These are phyloP conservation scores for Pythium scleroteichum DNA, from an alignment of 352 stramenopile species.

Conservation along the genomic window DNA sequence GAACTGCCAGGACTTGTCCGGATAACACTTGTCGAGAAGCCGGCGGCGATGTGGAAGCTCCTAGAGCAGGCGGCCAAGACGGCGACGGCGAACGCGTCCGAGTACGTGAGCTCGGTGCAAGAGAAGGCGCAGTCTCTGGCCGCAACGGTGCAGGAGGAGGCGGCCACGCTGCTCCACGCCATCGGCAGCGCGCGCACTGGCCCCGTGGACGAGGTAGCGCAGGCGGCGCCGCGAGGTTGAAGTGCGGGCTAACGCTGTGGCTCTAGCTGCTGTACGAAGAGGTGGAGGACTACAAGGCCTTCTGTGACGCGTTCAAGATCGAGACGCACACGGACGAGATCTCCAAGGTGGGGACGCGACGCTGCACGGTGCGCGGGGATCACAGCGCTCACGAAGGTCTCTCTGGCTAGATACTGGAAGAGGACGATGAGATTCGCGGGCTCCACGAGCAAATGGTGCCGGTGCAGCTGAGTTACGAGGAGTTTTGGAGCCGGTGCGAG, in stretches of 20 bases:
- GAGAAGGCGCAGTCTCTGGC: slow-evolving; percentile 78
- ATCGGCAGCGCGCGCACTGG: slow-evolving; percentile 56
- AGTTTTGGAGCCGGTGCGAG: slow-evolving; percentile 78
- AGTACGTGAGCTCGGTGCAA: slow-evolving; percentile 71
- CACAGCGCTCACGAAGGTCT: neutral
- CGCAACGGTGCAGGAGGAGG: slow-evolving; percentile 73
- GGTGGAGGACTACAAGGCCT: slow-evolving; percentile 68
- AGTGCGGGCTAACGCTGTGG: neutral
- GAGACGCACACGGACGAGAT: slow-evolving; percentile 79
- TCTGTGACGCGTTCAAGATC: slow-evolving; percentile 58
- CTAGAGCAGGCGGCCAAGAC: slow-evolving; percentile 76
- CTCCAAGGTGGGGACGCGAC: slow-evolving; percentile 45
- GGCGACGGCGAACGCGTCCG: slow-evolving; percentile 65
- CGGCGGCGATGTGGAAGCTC: slow-evolving; percentile 62
- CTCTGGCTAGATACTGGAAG: slow-evolving; percentile 41
- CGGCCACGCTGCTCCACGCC: slow-evolving; percentile 61
- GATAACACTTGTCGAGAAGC: slow-evolving; percentile 1
- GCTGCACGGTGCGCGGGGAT: too few relatives aligned
- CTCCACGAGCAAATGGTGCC: slow-evolving; percentile 76
- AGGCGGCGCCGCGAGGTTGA: neutral
- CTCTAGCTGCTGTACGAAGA: slow-evolving; percentile 76
- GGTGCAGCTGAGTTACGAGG: slow-evolving; percentile 72
- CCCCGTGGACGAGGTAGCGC: slow-evolving; percentile 70
- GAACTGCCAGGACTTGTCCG: neutral
- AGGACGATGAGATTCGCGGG: slow-evolving; percentile 49